phyloP scores from a whole-genome alignment of 2,329 filamentous ascomycete genomes.

The Aspergillus quadricinctus region DNA sequence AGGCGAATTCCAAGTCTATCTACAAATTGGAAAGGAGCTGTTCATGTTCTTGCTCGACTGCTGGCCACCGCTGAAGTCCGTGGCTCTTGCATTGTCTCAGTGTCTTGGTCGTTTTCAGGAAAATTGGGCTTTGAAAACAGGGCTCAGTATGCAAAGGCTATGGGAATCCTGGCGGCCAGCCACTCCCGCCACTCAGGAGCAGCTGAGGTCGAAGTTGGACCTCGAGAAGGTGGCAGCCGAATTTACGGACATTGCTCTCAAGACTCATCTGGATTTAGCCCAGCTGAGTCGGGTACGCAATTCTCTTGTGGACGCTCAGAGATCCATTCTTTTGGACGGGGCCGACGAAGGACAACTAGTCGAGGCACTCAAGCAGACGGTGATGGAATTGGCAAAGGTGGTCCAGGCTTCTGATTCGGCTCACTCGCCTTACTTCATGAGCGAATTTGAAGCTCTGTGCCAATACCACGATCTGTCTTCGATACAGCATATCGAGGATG shows the following conservation, averaged over 20 bases:
- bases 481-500: conserved; percentile 9
- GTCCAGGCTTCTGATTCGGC: conserved; percentile 26
- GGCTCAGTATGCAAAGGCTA: conserved; percentile 72
- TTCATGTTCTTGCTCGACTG: conserved; percentile 30
- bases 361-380: conserved; percentile 35
- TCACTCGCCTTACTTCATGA: conserved; percentile 40
- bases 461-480: conserved; percentile 41
- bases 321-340: conserved; percentile 31
- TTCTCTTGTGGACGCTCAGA: conserved; percentile 38
- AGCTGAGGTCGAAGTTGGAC: conserved; percentile 32
- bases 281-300: conserved; percentile 34
- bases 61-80: conserved; percentile 19
- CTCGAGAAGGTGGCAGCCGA: conserved; percentile 33
- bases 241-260: conserved; percentile 35
- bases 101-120: conserved; percentile 57
- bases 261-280: conserved; percentile 32
- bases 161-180: conserved; percentile 69
- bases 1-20: conserved; percentile 52
- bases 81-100: conserved; percentile 25
- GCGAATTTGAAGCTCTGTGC: conserved; percentile 45
- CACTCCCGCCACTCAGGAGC: conserved; percentile 39
- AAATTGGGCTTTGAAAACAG: conserved; percentile 69
- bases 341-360: conserved; percentile 35
- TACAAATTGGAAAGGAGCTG: conserved; percentile 39
- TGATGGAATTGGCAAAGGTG: conserved; percentile 31